A percentile compares a stretch with the other conserved stretches of the same genome.
Evolutionary conservation across 2,329 filamentous ascomycete species (phyloP).

Genomic region (Paraphaeosphaeria minitans): DNA sequence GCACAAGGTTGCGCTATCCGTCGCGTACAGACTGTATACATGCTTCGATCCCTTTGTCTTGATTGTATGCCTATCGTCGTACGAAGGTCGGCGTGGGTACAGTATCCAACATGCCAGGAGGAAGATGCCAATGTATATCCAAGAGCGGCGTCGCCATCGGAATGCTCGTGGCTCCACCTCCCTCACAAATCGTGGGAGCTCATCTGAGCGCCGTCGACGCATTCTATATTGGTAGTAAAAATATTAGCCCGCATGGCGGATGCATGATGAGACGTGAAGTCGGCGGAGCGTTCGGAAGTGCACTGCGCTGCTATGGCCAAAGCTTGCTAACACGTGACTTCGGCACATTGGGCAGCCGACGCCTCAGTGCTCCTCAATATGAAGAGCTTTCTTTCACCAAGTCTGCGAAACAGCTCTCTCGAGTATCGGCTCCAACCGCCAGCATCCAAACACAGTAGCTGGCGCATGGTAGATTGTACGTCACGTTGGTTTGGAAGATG

Average conservation of each 20-base stretch:
- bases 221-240: conserved; percentile 24
- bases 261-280: conserved; percentile 12
- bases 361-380: too few species aligned
- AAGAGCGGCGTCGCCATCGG: conserved; percentile 37
- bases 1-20: conserved; percentile 50
- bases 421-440: not conserved
- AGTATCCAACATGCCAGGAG: conserved; percentile 37
- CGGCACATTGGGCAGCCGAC: not conserved
- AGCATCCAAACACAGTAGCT: not conserved
- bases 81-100: conserved; percentile 21
- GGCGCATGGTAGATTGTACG: not conserved
- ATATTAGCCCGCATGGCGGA: conserved; percentile 18
- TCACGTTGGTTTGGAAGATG: not conserved
- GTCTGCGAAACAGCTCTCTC: too few species aligned
- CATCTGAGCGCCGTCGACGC: conserved; percentile 42
- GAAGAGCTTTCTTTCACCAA: too few species aligned
- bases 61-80: conserved; percentile 14
- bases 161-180: conserved; percentile 22
- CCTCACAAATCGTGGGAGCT: conserved; percentile 39
- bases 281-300: conserved; percentile 25
- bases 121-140: conserved; percentile 32
- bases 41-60: conserved; percentile 47
- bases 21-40: conserved; percentile 53
- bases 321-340: conserved; percentile 6
- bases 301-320: not conserved